Base-by-base conservation (phyloP, 495 filamentous ascomycete genomes). In the Aspergillus kassunensis region DNA sequence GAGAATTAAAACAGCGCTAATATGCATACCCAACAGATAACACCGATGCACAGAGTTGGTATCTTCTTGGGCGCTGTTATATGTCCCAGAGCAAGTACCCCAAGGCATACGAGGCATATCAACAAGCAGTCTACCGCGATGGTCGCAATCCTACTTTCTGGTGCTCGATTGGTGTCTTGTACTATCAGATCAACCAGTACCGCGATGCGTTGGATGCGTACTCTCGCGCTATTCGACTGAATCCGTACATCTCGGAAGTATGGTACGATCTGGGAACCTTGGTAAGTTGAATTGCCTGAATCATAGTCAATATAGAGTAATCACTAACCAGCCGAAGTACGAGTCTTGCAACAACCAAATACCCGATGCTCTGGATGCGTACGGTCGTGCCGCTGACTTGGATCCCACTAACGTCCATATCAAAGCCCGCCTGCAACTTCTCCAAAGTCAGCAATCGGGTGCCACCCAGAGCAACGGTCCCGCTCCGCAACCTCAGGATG, bases 111-210 rank as follows among this genome's bases (percentile, higher is more conserved):
- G 93, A 98, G 69, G 95, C 93, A 10, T 99, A 99, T 63, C 93
- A 99, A 64, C 93, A 99, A 72, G 93, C 93, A 3, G 93, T 99
- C 41, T 99, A 99, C 64, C 90, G 93, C 47, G 93, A 99, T 65
- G 95, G 95, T 19, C 85, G 93, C 59, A 99, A 99, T 60, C 95
- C 93, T 21, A 99, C 93, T 11, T 99, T 99, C 77, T 99, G 93
- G 93, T 97, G 95, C 74, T 99, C 93, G 19, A 99, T 99, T 66
- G 93, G 93, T 64, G 93, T 99, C 15, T 82, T 99, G 31, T 99
- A 99, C 65, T 99, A 97, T 73, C 93, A 99, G 72, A 99, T 99
- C 75, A 99, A 99, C 67, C 93, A 99, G 77, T 99, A 99, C 68
- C 85, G 93, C 44, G 93, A 99, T 77, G 93, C 93, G 15, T 82